Percentiles rank a stretch among this genome's conserved stretches.
Conservation (phyloP, 1,284 basidiomycete genomes). For the Fomes fomentarius region DNA sequence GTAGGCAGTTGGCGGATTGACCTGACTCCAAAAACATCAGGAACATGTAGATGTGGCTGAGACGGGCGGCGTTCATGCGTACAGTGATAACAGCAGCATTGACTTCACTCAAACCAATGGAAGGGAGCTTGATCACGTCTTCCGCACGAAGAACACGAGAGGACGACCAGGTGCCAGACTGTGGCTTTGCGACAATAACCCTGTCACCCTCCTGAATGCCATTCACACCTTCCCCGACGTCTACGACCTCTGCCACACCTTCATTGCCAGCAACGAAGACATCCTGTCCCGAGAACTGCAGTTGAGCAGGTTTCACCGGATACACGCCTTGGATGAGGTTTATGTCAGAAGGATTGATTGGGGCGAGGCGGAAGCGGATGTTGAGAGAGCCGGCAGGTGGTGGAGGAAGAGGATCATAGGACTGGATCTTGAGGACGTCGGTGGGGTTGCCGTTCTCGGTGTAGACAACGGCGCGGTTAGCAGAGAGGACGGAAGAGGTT, state of each 20-base stretch:
- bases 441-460: constrained; percentile 59
- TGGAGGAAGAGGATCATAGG: constrained; percentile 54
- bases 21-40: constrained; percentile 41
- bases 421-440: constrained; percentile 56
- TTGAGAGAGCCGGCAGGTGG: constrained; percentile 62
- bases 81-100: constrained; percentile 79
- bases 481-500: constrained; percentile 12
- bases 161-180: constrained; percentile 81
- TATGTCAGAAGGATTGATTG: constrained; percentile 81
- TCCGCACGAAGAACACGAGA: constrained; percentile 52
- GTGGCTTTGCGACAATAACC: constrained; percentile 72
- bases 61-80: constrained; percentile 14
- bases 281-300: constrained; percentile 38
- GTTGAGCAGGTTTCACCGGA: constrained; percentile 58
- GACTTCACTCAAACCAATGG: constrained; percentile 52
- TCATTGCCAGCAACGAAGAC: constrained; percentile 80
- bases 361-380: constrained; percentile 72
- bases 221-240: constrained; percentile 56
- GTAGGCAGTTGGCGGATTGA: constrained; percentile 83
- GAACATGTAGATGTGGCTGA: neutral
- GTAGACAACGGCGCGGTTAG: constrained; percentile 70
- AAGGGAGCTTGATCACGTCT: constrained; percentile 68
- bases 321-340: constrained; percentile 86
- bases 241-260: constrained; percentile 70
- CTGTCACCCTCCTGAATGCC: constrained; percentile 64